Percentiles rank a stretch among this genome's conserved stretches.
phyloP scores from a whole-genome alignment of 192 early-diverging fungal species.

The Helicostylum pulchrum region DNA sequence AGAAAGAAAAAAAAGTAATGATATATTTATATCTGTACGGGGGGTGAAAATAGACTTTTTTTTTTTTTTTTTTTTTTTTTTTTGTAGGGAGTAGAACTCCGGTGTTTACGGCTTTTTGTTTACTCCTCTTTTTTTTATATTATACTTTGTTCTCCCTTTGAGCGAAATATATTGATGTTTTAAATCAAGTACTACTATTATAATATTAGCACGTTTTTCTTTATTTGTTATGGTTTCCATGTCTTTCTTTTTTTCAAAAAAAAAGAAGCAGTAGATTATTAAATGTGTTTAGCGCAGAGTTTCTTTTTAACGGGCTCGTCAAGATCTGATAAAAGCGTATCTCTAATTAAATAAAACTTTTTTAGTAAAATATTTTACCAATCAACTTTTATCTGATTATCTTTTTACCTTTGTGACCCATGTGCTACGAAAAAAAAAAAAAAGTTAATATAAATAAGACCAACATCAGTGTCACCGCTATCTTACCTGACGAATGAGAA shows the following conservation, averaged over 20 bases:
- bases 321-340: too few species aligned
- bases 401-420: too few species aligned
- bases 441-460: too few species aligned
- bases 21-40: neutral
- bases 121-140: neutral
- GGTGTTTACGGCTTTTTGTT: neutral
- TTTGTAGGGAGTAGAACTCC: neutral
- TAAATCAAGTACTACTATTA: neutral
- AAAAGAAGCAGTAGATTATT: neutral
- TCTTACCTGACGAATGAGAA: too few species aligned
- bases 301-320: too few species aligned
- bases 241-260: neutral
- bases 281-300: neutral
- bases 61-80: too few species aligned
- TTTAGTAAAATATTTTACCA: too few species aligned
- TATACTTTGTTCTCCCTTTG: neutral
- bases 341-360: too few species aligned
- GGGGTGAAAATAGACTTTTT: neutral
- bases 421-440: too few species aligned
- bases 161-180: neutral
- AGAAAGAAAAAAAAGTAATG: slow-evolving; percentile 5
- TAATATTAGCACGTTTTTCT: neutral
- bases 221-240: neutral
- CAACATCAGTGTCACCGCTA: too few species aligned
- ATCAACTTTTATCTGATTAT: too few species aligned